Conservation (phyloP, 305 asterid genomes). For the Fraxinus greggii region DNA sequence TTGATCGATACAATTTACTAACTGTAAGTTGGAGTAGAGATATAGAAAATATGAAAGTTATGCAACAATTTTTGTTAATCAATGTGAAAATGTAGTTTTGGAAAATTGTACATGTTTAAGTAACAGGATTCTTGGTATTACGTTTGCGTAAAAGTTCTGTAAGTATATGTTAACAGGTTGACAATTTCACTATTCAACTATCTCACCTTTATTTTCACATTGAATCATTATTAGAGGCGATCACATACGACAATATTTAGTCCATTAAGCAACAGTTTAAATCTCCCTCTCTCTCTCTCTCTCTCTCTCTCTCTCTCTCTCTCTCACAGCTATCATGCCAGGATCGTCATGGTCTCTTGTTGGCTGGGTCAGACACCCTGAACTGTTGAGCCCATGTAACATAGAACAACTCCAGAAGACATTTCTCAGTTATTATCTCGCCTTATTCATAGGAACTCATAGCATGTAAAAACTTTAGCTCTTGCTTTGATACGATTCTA, state of each 20-base stretch:
- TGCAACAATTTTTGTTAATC: background rate
- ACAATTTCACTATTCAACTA: background rate
- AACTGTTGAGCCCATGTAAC: background rate
- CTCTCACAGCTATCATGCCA: background rate
- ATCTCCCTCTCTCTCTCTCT: background rate
- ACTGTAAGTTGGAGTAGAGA: background rate
- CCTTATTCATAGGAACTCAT: background rate
- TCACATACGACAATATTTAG: background rate
- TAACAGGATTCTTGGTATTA: background rate
- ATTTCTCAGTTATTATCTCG: background rate
- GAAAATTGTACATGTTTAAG: background rate
- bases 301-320: background rate
- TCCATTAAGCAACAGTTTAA: background rate
- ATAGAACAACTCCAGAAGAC: background rate
- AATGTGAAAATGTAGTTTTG: background rate
- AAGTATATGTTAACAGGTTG: background rate
- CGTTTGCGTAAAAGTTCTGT: background rate
- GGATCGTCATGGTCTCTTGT: background rate
- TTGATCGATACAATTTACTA: background rate
- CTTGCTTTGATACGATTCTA: background rate
- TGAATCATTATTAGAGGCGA: background rate
- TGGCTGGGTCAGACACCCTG: background rate
- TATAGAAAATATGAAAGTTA: background rate
- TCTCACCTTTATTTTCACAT: background rate
- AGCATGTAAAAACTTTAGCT: background rate